Conservation (phyloP, 805 yeast genomes). For the Sporopachydermia lactativora region DNA sequence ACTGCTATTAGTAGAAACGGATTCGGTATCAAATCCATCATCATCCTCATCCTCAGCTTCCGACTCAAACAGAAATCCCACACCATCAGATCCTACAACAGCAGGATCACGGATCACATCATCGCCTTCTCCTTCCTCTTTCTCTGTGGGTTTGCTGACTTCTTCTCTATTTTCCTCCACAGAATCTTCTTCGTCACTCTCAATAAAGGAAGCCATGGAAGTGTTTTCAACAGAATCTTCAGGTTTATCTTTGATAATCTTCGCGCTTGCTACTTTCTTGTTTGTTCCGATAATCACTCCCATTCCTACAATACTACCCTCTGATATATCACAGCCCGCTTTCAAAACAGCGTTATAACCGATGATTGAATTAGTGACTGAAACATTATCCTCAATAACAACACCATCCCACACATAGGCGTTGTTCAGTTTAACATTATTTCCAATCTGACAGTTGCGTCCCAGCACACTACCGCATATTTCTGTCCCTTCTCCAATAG, state of each 20-base stretch:
- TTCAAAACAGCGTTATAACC: constrained; percentile 52
- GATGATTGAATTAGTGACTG: constrained; percentile 49
- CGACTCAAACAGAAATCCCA: constrained; percentile 34
- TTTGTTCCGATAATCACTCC: constrained; percentile 50
- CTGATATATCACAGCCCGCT: constrained; percentile 32
- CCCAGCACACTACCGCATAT: constrained; percentile 72
- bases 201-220: constrained; percentile 23
- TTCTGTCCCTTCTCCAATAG: constrained; percentile 59
- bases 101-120: constrained; percentile 16
- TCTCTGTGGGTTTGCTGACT: constrained; percentile 10
- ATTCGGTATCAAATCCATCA: constrained; percentile 34
- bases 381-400: constrained; percentile 48
- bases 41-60: constrained; percentile 33
- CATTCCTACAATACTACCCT: constrained; percentile 74
- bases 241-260: constrained; percentile 21
- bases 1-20: constrained; percentile 32
- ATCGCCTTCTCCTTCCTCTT: constrained; percentile 11
- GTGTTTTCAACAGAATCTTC: constrained; percentile 56
- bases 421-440: constrained; percentile 52
- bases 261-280: constrained; percentile 27
- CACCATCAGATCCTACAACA: constrained; percentile 34
- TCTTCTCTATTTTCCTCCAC: constrained; percentile 27
- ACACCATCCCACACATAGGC: constrained; percentile 86
- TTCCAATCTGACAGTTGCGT: constrained; percentile 72
- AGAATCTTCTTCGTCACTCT: constrained; percentile 7